Base-by-base conservation (phyloP, 805 yeast species). In the Blastobotrys attinorum region DNA sequence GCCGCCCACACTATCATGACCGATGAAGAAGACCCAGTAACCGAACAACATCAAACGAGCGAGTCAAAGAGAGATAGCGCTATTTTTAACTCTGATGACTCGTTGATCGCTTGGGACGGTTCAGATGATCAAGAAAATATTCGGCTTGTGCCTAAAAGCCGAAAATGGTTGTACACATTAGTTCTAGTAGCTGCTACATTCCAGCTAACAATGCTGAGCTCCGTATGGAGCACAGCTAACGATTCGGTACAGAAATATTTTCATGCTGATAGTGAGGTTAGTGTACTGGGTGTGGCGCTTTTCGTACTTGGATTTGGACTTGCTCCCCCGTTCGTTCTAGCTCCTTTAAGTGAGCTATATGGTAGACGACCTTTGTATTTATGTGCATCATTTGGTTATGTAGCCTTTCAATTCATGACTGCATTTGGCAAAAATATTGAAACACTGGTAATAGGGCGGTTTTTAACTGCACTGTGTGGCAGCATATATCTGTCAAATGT, bases 401-500 rank as follows among this genome's bases (percentile, higher is more conserved):
- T 69, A 25, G 54, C 66, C 10, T 74, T 76, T 59, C 77, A 75
- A 54, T 56, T 77, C 32, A 69, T 71, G 1, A 69, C 77, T 42
- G 77, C 75, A 6, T 73, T 74, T 20, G 57, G 56, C 1, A 42
- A 38, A 5, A 57, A 58, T 40, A 46, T 64, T 66, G 45, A 58
- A 66, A 29, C 69, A 69, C 5, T 61, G 34, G 63, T 86, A 38
- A 79, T 87, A 3, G 67, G 84, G 37, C 66, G 96, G 53, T 83
- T 84, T 57, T 75, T 87, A 54, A 69, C 82, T 17, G 95, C 95
- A 0, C 70, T 81, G 21, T 71, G 81, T 40, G 86, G 92, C 1
- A 79, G 89, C 2, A 94, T 92, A 1, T 70, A 87, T 64, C 51
- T 25, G 18, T 81, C 95, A 5, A 77, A 84, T 51, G 90, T 87